Evolutionary conservation across 805 yeast genomes (phyloP), one percentile per base, ranked within the genome.

Genomic region (Metschnikowia borealis): DNA sequence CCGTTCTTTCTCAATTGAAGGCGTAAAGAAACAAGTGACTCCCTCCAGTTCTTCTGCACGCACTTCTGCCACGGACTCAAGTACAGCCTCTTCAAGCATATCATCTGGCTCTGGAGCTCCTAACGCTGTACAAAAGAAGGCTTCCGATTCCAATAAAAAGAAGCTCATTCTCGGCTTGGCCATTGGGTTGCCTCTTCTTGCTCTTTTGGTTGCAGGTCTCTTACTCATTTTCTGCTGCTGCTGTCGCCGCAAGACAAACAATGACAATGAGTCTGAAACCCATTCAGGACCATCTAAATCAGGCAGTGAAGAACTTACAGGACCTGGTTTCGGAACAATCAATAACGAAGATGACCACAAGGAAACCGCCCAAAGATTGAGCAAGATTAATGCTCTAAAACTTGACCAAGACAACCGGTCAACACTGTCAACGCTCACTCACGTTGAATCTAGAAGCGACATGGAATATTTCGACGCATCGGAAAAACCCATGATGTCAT

Each of bases 91-190:
- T 1, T 38, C 73, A 2, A 44, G 74, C 11, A 46, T 71, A 14
- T 44, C 75, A 7, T 38, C 70, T 5, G 42, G 73, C 15, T 23
- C 65, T 2, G 42, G 68, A 11, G 20, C 70, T 3, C 38, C 75
- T 2, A 11, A 38, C 29, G 18, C 50, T 1, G 35, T 67, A 10
- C 39, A 35, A 26, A 35, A 20, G 8, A 26, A 44, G 8, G 48
- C 73, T 0, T 37, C 53, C 7, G 49, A 66, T 1, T 55, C 75
- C 1, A 26, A 17, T n/a, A 74, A 71, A 47, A 84, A 79, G 56
- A 78, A 80, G 2, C 72, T 88, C n/a, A 96, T 96, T 0, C 87
- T 92, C 62, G 96, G 91, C 1, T 78, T 91, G 52, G 97, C 97
- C 49, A 91, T 87, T n/a, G 88, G 85, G 1, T 77, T 94, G 43